phyloP scores from a whole-genome alignment of 176 grass and related monocot species.

The Paspalum notatum region DNA sequence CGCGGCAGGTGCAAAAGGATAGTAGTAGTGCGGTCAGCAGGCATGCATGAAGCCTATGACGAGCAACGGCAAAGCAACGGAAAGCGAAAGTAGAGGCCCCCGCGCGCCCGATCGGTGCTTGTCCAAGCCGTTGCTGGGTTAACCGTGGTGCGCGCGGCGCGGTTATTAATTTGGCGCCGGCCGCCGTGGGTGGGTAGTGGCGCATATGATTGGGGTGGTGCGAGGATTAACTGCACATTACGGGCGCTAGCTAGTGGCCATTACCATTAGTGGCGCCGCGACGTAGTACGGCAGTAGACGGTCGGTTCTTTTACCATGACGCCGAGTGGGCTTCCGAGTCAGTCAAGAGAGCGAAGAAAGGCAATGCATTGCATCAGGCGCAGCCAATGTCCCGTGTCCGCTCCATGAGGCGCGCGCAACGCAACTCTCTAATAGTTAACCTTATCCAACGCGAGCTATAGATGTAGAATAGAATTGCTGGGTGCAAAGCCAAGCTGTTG shows the following conservation, averaged over 20 bases:
- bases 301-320: slow-evolving; percentile 24
- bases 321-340: slow-evolving; percentile 18
- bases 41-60: slow-evolving; percentile 28
- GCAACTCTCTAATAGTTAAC: slow-evolving; percentile 21
- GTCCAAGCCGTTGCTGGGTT: too few relatives aligned
- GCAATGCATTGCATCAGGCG: neutral
- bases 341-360: neutral
- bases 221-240: neutral
- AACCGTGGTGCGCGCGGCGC: neutral
- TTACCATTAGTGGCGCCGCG: slow-evolving; percentile 16
- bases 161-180: neutral
- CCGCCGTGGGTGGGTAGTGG: neutral
- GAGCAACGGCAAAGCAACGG: neutral
- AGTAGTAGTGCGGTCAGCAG: neutral
- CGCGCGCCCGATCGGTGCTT: too few relatives aligned
- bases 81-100: neutral
- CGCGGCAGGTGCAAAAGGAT: neutral
- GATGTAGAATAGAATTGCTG: neutral
- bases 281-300: slow-evolving; percentile 8
- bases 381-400: neutral
- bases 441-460: slow-evolving; percentile 25
- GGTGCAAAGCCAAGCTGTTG: too few relatives aligned
- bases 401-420: slow-evolving; percentile 3
- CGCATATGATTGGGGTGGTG: slow-evolving; percentile 31
- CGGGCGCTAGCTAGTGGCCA: neutral